These are phyloP conservation scores for Coprinopsis strossmayeri DNA, from an alignment of 768 basidiomycete species.

Conservation along the genomic window DNA sequence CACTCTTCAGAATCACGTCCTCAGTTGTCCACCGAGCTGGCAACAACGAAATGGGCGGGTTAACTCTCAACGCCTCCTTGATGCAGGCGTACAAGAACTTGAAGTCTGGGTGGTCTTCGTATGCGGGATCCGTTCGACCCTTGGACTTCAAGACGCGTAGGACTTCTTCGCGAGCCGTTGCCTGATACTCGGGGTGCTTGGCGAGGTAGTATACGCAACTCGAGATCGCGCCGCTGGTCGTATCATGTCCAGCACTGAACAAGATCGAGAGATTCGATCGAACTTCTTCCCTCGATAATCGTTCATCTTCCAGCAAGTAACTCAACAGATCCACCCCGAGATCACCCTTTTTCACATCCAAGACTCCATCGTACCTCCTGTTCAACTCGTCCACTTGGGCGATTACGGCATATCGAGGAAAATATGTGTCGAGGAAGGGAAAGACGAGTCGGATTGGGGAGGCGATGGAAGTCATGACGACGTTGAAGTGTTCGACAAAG, in stretches of 20 bases:
- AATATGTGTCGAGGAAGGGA: constrained; percentile 23
- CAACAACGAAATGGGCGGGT: constrained; percentile 23
- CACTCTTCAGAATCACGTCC: constrained; percentile 12
- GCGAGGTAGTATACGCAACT: constrained; percentile 30
- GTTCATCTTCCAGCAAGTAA: constrained; percentile 27
- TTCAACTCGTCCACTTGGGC: constrained; percentile 24
- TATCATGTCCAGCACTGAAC: constrained; percentile 36
- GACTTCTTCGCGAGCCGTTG: constrained; percentile 29
- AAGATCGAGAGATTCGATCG: constrained; percentile 29
- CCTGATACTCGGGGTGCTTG: constrained; percentile 28
- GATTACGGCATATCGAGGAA: constrained; percentile 24
- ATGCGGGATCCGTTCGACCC: constrained; percentile 21
- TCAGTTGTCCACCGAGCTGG: constrained; percentile 18
- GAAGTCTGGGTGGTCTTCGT: constrained; percentile 21
- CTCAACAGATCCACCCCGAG: constrained; percentile 28
- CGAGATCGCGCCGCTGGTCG: constrained; percentile 32
- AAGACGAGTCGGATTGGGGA: constrained; percentile 26
- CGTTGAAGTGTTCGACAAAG: constrained; percentile 30
- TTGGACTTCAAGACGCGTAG: constrained; percentile 19
- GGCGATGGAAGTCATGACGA: constrained; percentile 28
- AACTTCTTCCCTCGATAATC: constrained; percentile 26
- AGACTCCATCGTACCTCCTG: constrained; percentile 19
- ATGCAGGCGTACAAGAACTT: constrained; percentile 31
- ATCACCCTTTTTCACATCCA: constrained; percentile 23
- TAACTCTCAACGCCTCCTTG: constrained; percentile 31